Evolutionary conservation across 768 basidiomycete species (phyloP).

Genomic region (Boletus subparvulus): DNA sequence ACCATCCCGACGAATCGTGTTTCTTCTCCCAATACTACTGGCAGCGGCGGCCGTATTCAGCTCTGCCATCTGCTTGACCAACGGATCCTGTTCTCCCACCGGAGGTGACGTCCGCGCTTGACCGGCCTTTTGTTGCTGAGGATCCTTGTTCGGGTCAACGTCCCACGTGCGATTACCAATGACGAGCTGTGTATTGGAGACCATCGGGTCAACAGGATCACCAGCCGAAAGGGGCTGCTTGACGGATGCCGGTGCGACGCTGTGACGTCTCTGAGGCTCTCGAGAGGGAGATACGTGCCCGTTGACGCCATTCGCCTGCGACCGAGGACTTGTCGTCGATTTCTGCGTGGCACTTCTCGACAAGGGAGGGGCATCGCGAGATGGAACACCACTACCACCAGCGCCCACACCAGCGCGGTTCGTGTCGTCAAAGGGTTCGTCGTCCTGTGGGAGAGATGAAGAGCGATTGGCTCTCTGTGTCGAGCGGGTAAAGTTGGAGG

Average conservation of each 20-base stretch:
- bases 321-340: slow-evolving; percentile 30
- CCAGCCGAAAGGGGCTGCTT: slow-evolving; percentile 36
- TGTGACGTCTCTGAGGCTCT: slow-evolving; percentile 29
- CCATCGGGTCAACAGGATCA: slow-evolving; percentile 62
- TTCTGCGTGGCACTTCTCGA: slow-evolving; percentile 33
- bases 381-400: slow-evolving; percentile 44
- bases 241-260: slow-evolving; percentile 24
- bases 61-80: slow-evolving; percentile 65
- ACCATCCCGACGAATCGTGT: slow-evolving; percentile 27
- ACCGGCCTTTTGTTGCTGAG: slow-evolving; percentile 43
- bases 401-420: slow-evolving; percentile 68
- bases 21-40: slow-evolving; percentile 13
- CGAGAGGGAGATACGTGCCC: slow-evolving; percentile 28
- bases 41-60: slow-evolving; percentile 36
- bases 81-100: slow-evolving; percentile 54
- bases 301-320: slow-evolving; percentile 32
- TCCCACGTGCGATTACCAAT: slow-evolving; percentile 67
- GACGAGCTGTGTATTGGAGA: slow-evolving; percentile 58
- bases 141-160: slow-evolving; percentile 64
- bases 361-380: slow-evolving; percentile 28
- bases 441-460: slow-evolving; percentile 35
- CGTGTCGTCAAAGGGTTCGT: slow-evolving; percentile 52
- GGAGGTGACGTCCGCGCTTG: slow-evolving; percentile 28
- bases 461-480: slow-evolving; percentile 35
- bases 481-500: slow-evolving; percentile 51